Evolutionary conservation across 1,139 yeast species (phyloP).

Genomic region (Blastobotrys buckinghamii): DNA sequence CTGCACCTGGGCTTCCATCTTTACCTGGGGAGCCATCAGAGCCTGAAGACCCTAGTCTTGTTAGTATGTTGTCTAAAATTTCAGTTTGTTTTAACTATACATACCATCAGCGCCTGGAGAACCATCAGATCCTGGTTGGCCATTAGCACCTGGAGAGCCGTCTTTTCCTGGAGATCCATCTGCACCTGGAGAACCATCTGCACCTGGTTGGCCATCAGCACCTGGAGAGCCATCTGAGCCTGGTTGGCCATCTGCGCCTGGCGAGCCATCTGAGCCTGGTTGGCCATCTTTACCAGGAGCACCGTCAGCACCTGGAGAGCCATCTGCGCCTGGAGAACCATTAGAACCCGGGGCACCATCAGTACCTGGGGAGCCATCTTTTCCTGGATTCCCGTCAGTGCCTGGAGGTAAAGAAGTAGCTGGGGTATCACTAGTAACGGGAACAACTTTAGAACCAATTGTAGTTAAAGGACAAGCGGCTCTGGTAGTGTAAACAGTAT

Average conservation of each 20-base stretch:
- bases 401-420: neutral
- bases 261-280: too few relatives aligned
- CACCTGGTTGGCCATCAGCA: neutral
- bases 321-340: neutral
- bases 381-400: neutral
- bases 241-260: neutral
- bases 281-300: too few relatives aligned
- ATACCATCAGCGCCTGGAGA: neutral
- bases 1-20: too few relatives aligned
- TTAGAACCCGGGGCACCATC: neutral
- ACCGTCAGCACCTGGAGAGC: neutral
- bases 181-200: neutral
- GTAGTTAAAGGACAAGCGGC: conserved; percentile 3
- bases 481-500: neutral
- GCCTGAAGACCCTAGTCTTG: too few relatives aligned
- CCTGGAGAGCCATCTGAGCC: neutral
- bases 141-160: neutral
- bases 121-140: conserved; percentile 1
- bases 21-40: too few relatives aligned
- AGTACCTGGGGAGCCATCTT: neutral
- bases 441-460: neutral
- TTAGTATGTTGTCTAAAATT: too few relatives aligned
- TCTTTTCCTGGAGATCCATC: neutral
- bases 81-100: too few relatives aligned
- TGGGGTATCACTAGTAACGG: neutral